Conservation (phyloP, 352 stramenopile genomes). For the Pythium volutum region DNA sequence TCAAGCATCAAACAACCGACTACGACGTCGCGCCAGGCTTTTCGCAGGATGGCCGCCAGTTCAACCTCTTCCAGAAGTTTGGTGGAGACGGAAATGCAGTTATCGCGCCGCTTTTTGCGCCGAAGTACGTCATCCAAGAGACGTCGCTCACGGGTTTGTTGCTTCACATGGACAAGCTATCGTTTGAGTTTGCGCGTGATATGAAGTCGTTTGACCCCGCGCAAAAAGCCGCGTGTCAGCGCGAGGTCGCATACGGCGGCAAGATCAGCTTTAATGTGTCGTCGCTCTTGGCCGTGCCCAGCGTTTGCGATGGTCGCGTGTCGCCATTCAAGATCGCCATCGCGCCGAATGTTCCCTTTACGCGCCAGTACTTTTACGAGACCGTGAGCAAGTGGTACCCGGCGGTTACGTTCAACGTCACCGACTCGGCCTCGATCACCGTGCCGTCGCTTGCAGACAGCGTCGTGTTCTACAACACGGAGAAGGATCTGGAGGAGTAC, state of each 20-base stretch:
- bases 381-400: conserved; percentile 46
- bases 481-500: conserved; percentile 31
- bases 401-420: conserved; percentile 21
- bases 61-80: conserved; percentile 42
- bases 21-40: conserved; percentile 40
- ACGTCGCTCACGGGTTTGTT: conserved; percentile 58
- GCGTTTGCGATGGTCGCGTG: conserved; percentile 36
- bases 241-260: conserved; percentile 32
- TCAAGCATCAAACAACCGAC: conserved; percentile 40
- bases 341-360: conserved; percentile 47
- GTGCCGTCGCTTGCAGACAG: conserved; percentile 44
- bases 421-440: conserved; percentile 13
- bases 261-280: conserved; percentile 33
- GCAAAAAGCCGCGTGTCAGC: conserved; percentile 14
- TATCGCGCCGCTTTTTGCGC: conserved; percentile 28
- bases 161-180: conserved; percentile 40
- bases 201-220: conserved; percentile 13
- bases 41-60: conserved; percentile 23
- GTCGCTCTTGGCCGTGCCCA: conserved; percentile 34
- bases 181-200: conserved; percentile 31
- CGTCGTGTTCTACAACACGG: conserved; percentile 32
- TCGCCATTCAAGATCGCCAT: conserved; percentile 62
- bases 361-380: conserved; percentile 49
- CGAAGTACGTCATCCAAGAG: conserved; percentile 47
- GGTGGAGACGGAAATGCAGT: conserved; percentile 37